These are phyloP conservation scores for Vigna trinervia DNA, from an alignment of 306 rosid species.

Conservation along the genomic window DNA sequence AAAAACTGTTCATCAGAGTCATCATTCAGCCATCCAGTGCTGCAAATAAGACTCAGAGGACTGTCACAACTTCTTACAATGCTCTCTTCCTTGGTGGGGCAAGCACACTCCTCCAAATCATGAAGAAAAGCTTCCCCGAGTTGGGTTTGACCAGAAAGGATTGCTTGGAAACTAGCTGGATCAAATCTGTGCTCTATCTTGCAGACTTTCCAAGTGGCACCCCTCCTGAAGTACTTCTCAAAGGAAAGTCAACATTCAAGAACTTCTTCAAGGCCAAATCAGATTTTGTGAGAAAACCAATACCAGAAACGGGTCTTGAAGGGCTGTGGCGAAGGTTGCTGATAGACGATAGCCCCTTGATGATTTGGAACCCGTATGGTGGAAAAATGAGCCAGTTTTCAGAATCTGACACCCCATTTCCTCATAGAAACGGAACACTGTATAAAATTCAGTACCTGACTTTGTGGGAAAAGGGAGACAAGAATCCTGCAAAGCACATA, in stretches of 20 bases:
- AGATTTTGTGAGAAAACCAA: conserved; percentile 61
- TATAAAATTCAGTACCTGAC: conserved; percentile 58
- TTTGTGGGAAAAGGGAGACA: conserved; percentile 40
- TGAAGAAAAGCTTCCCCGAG: conserved; percentile 63
- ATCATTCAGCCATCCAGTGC: conserved; percentile 43
- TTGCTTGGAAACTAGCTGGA: conserved; percentile 67
- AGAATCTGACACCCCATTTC: conserved; percentile 62
- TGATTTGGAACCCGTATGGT: conserved; percentile 70
- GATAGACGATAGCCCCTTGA: conserved; percentile 47
- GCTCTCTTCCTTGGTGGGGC: conserved; percentile 64
- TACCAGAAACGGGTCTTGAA: conserved; percentile 49
- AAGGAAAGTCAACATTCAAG: conserved; percentile 49
- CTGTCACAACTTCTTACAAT: conserved; percentile 40
- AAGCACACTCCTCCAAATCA: conserved; percentile 42
- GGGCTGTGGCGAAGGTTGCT: conserved; percentile 63
- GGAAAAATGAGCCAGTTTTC: conserved; percentile 61
- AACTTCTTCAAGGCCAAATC: conserved; percentile 71
- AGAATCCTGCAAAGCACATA: conserved; percentile 43
- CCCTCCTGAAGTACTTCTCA: conserved; percentile 50
- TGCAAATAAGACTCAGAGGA: conserved; percentile 45
- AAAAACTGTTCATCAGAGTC: conserved; percentile 59
- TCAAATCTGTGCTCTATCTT: conserved; percentile 61
- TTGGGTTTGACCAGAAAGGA: conserved; percentile 56
- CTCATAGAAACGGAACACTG: conserved; percentile 66
- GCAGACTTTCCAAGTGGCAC: conserved; percentile 48